A percentile compares a stretch with the other conserved stretches of the same genome.
Evolutionary conservation across 192 early-diverging fungal species (phyloP).

Genomic region (Pilaira anomala): DNA sequence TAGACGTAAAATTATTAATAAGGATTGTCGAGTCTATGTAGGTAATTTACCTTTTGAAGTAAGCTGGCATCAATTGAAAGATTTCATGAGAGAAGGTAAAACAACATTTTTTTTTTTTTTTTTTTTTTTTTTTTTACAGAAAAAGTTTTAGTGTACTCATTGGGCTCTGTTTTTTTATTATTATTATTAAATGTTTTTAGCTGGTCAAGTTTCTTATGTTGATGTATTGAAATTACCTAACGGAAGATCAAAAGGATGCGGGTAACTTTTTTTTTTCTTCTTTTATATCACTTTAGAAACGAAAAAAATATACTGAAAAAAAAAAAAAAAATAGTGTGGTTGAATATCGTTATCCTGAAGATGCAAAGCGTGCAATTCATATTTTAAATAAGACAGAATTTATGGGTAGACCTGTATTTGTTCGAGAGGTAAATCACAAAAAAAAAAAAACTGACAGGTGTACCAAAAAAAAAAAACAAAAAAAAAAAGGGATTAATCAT

Average conservation of each 20-base stretch:
- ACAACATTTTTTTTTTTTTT: too few relatives aligned
- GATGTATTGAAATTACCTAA: slow-evolving; percentile 60
- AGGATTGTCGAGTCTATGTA: slow-evolving; percentile 74
- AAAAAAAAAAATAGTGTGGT: slow-evolving; percentile 58
- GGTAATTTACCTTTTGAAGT: slow-evolving; percentile 79
- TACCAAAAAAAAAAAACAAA: too few relatives aligned
- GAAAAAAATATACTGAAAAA: neutral
- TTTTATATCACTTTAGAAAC: neutral
- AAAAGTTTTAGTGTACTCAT: neutral
- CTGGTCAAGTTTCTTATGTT: slow-evolving; percentile 72
- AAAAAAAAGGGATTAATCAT: too few relatives aligned
- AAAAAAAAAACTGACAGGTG: neutral
- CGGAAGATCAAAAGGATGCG: slow-evolving; percentile 65
- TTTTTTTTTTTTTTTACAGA: too few relatives aligned
- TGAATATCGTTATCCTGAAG: slow-evolving; percentile 72
- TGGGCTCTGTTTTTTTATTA: neutral
- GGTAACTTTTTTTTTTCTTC: slow-evolving; percentile 19
- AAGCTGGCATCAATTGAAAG: slow-evolving; percentile 73
- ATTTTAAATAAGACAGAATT: slow-evolving; percentile 63
- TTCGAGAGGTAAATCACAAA: slow-evolving; percentile 72
- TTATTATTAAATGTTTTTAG: slow-evolving; percentile 35
- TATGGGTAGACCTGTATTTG: slow-evolving; percentile 72
- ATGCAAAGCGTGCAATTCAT: slow-evolving; percentile 71
- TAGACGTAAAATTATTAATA: slow-evolving; percentile 15
- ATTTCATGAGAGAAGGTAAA: slow-evolving; percentile 75